Base-by-base conservation (phyloP, 225 moss, liverwort and hornwort species). In the Marchantia polymorpha region DNA sequence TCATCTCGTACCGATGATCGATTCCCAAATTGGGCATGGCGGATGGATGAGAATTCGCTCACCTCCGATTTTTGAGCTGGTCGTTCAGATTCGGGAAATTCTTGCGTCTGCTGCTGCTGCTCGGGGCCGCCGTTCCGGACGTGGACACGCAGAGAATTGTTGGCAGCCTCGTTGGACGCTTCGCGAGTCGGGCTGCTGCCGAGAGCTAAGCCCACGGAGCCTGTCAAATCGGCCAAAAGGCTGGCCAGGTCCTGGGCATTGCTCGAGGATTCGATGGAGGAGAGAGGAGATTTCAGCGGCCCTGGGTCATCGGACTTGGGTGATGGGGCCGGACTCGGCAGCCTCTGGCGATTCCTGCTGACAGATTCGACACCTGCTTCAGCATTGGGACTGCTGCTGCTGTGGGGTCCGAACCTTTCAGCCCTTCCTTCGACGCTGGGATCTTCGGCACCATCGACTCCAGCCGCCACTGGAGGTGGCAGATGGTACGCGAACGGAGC, bases 141-240 rank as follows among this genome's bases (percentile, higher is more conserved):
- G 20, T 67, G 79, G 31, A 77, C 56, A 72, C 77, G 72, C 76
- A 76, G 59, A 12, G 79, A 72, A 77, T 76, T 82, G 66, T 67
- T 82, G 26, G 74, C 17, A 12, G 49, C 74, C 27, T 72, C 47
- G 15, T 25, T 19, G 52, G 67, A 16, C 61, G 50, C 75, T 76
- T 76, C 58, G 30, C 17, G 58, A 10, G 59, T 6, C 22, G 76
- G 60, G 52, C 73, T 54, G 23, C 23, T 53, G 53, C 51, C 54
- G 12, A 29, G 73, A 26, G 53, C 15, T 23, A 76, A 3, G 29
- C 15, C 54, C 16, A 20, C 27, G 6, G 73, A 73, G 39, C 60
- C 60, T 39, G 39, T 63, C 31, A 76, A 23, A 63, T 47, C 60
- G 25, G 59, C 76, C 23, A 76, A 39, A 19, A 76, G 76, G 7